Percentiles rank a stretch among this genome's conserved stretches.
These are phyloP conservation scores for Phytophthora lateralis DNA, from an alignment of 352 stramenopile genomes.

Conservation along the genomic window DNA sequence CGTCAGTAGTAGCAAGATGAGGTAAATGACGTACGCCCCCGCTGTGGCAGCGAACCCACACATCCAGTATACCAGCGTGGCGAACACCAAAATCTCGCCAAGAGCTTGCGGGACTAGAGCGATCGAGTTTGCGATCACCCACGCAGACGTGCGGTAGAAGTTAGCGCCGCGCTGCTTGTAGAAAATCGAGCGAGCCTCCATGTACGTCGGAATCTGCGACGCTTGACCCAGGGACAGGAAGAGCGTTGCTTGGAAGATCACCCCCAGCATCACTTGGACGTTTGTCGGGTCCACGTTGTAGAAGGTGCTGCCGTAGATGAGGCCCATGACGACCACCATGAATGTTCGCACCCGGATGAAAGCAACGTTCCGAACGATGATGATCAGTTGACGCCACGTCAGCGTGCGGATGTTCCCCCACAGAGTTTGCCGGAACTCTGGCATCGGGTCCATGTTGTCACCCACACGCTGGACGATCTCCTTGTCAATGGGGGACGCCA, in stretches of 20 bases:
- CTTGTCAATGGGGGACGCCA: slow-evolving; percentile 18
- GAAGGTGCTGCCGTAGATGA: slow-evolving; percentile 52
- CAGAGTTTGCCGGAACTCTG: slow-evolving; percentile 43
- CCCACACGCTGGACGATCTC: slow-evolving; percentile 20
- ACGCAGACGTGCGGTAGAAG: slow-evolving; percentile 73
- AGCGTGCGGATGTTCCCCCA: slow-evolving; percentile 28
- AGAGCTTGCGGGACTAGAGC: slow-evolving; percentile 37
- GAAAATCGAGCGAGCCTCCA: slow-evolving; percentile 68
- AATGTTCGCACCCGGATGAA: slow-evolving; percentile 36
- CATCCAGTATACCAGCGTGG: slow-evolving; percentile 79
- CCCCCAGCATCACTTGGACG: slow-evolving; percentile 54
- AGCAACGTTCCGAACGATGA: slow-evolving; percentile 46
- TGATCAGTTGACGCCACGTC: slow-evolving; percentile 48
- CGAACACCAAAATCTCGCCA: slow-evolving; percentile 71
- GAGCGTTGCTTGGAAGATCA: slow-evolving; percentile 77
- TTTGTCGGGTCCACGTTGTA: slow-evolving; percentile 47
- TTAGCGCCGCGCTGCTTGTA: slow-evolving; percentile 83
- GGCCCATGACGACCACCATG: slow-evolving; percentile 51
- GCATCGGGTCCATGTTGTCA: slow-evolving; percentile 33
- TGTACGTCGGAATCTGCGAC: slow-evolving; percentile 73
- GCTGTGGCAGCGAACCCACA: slow-evolving; percentile 45
- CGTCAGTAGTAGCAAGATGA: slow-evolving; percentile 46
- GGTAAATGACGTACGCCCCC: slow-evolving; percentile 45
- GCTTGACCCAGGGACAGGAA: slow-evolving; percentile 75
- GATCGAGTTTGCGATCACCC: slow-evolving; percentile 48